Evolutionary conservation across 352 stramenopile genomes (phyloP).

Genomic region (Phytophthora niederhauseri): DNA sequence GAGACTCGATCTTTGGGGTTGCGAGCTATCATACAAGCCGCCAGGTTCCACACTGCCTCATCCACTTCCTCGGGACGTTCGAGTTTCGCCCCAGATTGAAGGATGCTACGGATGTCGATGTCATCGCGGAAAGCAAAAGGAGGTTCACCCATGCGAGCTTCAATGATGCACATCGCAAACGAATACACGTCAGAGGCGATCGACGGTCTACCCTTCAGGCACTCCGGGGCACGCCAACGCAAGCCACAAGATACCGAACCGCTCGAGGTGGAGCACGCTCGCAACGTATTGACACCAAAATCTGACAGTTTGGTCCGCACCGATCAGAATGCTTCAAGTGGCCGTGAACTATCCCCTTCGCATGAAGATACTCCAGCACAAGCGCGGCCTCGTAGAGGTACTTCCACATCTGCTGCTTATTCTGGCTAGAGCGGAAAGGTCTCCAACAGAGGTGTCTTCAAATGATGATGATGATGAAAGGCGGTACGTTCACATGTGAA

Average conservation of each 20-base stretch:
- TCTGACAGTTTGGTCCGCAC: constrained; percentile 26
- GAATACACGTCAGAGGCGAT: constrained; percentile 43
- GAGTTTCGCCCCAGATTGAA: constrained; percentile 16
- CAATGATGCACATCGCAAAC: constrained; percentile 40
- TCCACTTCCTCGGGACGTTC: constrained; percentile 16
- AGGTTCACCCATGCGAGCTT: constrained; percentile 27
- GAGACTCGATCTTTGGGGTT: background rate
- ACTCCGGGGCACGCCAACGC: constrained; percentile 40
- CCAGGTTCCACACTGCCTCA: constrained; percentile 25
- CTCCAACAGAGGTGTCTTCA: background rate
- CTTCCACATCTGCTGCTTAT: background rate
- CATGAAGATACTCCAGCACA: constrained; percentile 55
- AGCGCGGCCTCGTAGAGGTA: background rate
- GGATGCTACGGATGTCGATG: constrained; percentile 10
- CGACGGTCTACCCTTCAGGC: constrained; percentile 21
- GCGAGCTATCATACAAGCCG: no score
- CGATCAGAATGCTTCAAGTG: constrained; percentile 66
- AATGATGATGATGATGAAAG: background rate
- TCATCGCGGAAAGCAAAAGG: constrained; percentile 26
- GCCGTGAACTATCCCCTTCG: constrained; percentile 55
- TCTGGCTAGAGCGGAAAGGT: background rate
- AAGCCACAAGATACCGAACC: constrained; percentile 2
- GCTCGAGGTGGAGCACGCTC: background rate
- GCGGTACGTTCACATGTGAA: background rate
- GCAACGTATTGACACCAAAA: constrained; percentile 23